phyloP scores from a whole-genome alignment of 1,284 basidiomycete species.

The Cryptococcus jaspeensis region DNA sequence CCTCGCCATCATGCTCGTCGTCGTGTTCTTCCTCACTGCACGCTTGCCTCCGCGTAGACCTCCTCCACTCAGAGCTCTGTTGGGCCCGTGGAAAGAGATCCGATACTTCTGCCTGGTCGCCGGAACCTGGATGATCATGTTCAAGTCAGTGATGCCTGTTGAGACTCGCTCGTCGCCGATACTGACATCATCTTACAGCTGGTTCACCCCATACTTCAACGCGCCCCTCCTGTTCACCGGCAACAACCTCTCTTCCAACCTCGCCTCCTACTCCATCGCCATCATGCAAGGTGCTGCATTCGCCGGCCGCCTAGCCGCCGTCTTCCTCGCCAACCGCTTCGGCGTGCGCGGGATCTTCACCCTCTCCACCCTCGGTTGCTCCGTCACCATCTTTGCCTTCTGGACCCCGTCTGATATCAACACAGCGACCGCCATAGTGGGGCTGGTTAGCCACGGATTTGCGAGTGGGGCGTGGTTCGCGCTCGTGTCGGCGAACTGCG shows the following conservation, averaged over 20 bases:
- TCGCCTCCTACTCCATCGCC: constrained; percentile 39
- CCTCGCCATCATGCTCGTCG: constrained; percentile 38
- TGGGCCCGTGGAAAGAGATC: constrained; percentile 34
- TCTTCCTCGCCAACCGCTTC: constrained; percentile 36
- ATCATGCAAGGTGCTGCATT: constrained; percentile 42
- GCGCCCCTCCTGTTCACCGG: constrained; percentile 28
- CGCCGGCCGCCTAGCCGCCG: constrained; percentile 35
- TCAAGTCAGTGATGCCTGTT: constrained; percentile 36
- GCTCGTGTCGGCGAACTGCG: constrained; percentile 39
- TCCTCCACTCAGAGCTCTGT: constrained; percentile 32
- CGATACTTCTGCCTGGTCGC: constrained; percentile 32
- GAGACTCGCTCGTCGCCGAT: not conserved
- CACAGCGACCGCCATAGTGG: constrained; percentile 35
- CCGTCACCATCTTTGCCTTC: constrained; percentile 35
- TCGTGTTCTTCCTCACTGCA: constrained; percentile 40
- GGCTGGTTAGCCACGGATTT: constrained; percentile 38
- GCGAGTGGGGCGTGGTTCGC: constrained; percentile 42
- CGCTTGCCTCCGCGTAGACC: constrained; percentile 39
- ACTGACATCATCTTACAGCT: constrained; percentile 21
- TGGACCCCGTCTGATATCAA: constrained; percentile 36
- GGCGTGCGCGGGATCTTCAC: constrained; percentile 43
- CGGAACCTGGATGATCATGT: constrained; percentile 27
- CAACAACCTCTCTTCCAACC: constrained; percentile 23
- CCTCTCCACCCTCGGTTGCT: constrained; percentile 19
- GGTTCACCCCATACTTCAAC: constrained; percentile 39